A percentile compares a stretch with the other conserved stretches of the same genome.
Evolutionary conservation across 371 early-diverging fungal species (phyloP).

Genomic region (Entomophthora muscae): DNA sequence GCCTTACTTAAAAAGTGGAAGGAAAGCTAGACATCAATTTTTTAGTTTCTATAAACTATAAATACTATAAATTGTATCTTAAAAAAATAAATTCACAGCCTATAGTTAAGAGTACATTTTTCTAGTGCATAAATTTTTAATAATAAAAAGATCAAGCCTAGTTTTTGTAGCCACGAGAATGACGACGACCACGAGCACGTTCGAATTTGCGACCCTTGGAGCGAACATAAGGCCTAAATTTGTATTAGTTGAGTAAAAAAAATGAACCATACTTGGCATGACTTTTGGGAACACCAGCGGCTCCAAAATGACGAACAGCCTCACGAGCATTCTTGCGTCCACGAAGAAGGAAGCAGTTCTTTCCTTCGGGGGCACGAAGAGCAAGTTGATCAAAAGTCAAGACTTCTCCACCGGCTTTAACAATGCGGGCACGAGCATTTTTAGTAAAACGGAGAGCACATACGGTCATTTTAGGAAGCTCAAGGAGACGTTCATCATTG

Average conservation of each 20-base stretch:
- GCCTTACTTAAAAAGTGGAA: too few relatives aligned
- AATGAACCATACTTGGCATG: slow-evolving; percentile 37
- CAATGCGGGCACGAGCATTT: slow-evolving; percentile 89
- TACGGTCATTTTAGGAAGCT: slow-evolving; percentile 88
- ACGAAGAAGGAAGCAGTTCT: slow-evolving; percentile 88
- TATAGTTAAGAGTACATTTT: too few relatives aligned
- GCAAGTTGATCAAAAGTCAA: slow-evolving; percentile 98
- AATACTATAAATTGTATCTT: too few relatives aligned
- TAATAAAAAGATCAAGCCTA: slow-evolving; percentile 15
- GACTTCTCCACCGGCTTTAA: slow-evolving; percentile 96
- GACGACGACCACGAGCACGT: slow-evolving; percentile 96
- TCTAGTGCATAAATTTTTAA: too few relatives aligned
- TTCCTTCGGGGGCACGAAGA: slow-evolving; percentile 90
- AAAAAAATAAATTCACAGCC: too few relatives aligned
- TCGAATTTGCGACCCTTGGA: slow-evolving; percentile 99
- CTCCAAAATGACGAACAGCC: slow-evolving; percentile 91
- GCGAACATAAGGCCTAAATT: slow-evolving; percentile 79
- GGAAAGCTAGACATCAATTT: too few relatives aligned
- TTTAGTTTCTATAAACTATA: too few relatives aligned
- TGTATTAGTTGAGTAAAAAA: slow-evolving; percentile 10
- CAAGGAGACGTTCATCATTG: slow-evolving; percentile 85
- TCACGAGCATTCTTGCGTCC: slow-evolving; percentile 82
- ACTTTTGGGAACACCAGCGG: slow-evolving; percentile 68
- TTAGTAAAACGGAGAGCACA: slow-evolving; percentile 90
- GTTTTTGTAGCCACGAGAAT: slow-evolving; percentile 84